phyloP scores from a whole-genome alignment of 805 yeast species.

The Candida easanensis region DNA sequence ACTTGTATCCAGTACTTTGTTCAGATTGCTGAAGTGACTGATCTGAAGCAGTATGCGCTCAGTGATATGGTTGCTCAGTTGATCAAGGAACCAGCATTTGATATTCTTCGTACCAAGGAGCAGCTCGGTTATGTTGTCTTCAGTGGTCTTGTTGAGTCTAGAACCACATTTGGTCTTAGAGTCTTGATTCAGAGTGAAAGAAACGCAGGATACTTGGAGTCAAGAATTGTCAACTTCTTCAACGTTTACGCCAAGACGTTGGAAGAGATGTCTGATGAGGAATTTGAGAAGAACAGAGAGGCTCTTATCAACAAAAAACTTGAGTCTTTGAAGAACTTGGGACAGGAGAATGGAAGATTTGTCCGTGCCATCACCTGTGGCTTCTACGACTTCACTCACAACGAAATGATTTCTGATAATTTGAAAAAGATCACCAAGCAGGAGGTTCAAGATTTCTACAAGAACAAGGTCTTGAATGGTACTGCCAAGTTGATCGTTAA shows the following conservation, averaged over 20 bases:
- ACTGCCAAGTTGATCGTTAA: conserved; percentile 54
- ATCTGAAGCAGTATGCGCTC: conserved; percentile 44
- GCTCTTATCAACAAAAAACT: conserved; percentile 64
- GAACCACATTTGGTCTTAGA: conserved; percentile 72
- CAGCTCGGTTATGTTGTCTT: conserved; percentile 95
- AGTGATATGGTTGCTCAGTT: conserved; percentile 71
- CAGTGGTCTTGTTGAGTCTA: conserved; percentile 63
- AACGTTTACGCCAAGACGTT: conserved; percentile 43
- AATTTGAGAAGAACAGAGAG: conserved; percentile 63
- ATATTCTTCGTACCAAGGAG: conserved; percentile 87
- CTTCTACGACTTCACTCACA: conserved; percentile 67
- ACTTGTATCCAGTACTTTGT: conserved; percentile 78
- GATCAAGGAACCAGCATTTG: conserved; percentile 83
- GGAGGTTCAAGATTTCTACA: conserved; percentile 57
- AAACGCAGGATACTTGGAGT: conserved; percentile 67
- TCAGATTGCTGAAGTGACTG: conserved; percentile 56
- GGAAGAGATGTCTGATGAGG: conserved; percentile 53
- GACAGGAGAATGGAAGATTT: conserved; percentile 68
- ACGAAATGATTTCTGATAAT: conserved; percentile 53
- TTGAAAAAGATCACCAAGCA: conserved; percentile 51
- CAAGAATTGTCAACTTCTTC: conserved; percentile 71
- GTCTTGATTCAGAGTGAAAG: conserved; percentile 83
- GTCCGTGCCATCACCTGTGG: conserved; percentile 73
- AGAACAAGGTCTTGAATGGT: conserved; percentile 37
- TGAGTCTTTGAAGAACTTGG: conserved; percentile 72